Base-by-base conservation (phyloP, 2,329 filamentous ascomycete species). In the Nannizziopsis barbatae region DNA sequence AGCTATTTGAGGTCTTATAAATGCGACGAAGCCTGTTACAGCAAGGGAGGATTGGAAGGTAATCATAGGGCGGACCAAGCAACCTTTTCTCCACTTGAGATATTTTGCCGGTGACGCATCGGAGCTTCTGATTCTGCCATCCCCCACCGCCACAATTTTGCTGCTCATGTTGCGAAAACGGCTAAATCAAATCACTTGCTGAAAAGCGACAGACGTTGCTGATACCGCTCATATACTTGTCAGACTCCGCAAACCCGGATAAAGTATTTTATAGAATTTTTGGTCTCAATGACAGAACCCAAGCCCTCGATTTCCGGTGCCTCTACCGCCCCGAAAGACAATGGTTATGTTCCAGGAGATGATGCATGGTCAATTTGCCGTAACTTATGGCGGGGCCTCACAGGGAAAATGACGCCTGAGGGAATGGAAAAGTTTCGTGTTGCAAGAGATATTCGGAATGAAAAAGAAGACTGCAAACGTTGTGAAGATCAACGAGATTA, bases 401-500 rank as follows among this genome's bases (percentile, higher is more conserved):
- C 84, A 12, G 84, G 85, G 49, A 73, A 76, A 59, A 81, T 92
- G 70, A 83, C 79, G 14, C 66, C 70, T 32, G 77, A 83, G 60
- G 84, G 85, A 45, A 69, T 75, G 54, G 78, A 83, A 61, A 77
- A 84, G 69, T 95, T 87, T 74, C 84, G 87, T 62, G 75, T 83
- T 62, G 80, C 79, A 64, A 80, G 81, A 55, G 88, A 93, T 71
- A 72, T 76, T 48, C 74, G 80, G 50, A 81, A 88, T 67, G 87
- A 92, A 70, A 77, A 76, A 53, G 71, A 74, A 27, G 88, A 95
- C 74, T 89, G 85, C 74, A 75, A 75, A 60, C 79, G 80, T 47
- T 95, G 87, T 73, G 86, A 95, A 62, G 71, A 81, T 38, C 79
- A 86, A 67, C 81, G 86, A 50, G 83, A 92, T 66, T 95, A 84